Base-by-base conservation (phyloP, 768 basidiomycete genomes). In the Udeniomyces megalosporus region DNA sequence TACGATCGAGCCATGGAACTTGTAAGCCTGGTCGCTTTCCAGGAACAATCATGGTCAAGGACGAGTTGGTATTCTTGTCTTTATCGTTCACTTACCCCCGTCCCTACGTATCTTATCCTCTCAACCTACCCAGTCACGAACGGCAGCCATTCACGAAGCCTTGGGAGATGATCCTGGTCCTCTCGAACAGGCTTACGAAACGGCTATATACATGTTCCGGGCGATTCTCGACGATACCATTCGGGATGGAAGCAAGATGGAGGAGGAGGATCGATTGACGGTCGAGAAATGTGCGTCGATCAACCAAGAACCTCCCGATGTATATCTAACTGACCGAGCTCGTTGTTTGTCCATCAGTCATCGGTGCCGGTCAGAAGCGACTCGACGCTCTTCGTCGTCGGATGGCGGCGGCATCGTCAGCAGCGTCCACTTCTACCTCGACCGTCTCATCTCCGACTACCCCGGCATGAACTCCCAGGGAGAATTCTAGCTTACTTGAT, bases 141-240 rank as follows among this genome's bases (percentile, higher is more conserved):
- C 84, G 0, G 92, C 92, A 44, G 92, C 93, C 1, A 80, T 85
- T 50, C 89, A 90, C 69, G 93, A 97, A 70, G 79, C 96, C 0
- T 76, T 87, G 12, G 88, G 89, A 44, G 77, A 78, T 48, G 80
- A 80, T 31, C 83, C 86, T 0, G 80, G 85, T 66, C 85, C 88
- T 70, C 92, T 90, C 72, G 89, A 95, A 77, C 86, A 85, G 71
- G 77, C 93, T 42, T 99, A 97, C 74, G 92, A 96, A 69, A 89
- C 89, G 68, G 88, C 89, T 0, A 73, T 97, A 8, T 95, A 90
- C 89, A 86, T 91, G 71, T 77, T 97, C 32, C 88, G 91, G 67
- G 86, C 90, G 0, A 77, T 97, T 8, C 84, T 91, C 71, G 95
- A 97, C 70, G 86, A 93, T 28, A 69, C 70, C 14, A 70, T 75